A percentile compares a stretch with the other conserved stretches of the same genome.
phyloP scores from a whole-genome alignment of 202 grass and related monocot species.

The Dendrocalamus latiflorus region DNA sequence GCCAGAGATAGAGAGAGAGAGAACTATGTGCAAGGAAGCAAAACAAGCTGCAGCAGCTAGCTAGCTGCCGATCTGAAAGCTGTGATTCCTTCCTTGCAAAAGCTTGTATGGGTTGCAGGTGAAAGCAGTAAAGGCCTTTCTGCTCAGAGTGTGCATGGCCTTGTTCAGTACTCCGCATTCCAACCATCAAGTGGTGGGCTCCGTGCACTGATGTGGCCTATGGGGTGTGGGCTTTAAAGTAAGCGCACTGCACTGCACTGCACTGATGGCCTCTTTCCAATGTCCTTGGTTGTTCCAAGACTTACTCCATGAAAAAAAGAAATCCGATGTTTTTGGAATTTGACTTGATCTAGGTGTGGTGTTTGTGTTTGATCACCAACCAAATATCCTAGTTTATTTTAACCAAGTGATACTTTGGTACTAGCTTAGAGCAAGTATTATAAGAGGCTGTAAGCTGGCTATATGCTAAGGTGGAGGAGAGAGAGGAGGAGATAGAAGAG shows the following conservation, averaged over 20 bases:
- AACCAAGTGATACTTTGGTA: not conserved
- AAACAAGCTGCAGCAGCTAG: not conserved
- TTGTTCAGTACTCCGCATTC: not conserved
- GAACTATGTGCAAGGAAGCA: not conserved
- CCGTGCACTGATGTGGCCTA: constrained; percentile 4
- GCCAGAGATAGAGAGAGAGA: not conserved
- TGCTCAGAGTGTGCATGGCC: not conserved
- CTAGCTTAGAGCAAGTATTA: no score
- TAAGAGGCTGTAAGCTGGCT: no score
- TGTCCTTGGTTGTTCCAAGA: not conserved
- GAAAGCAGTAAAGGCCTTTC: not conserved
- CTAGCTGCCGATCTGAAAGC: not conserved
- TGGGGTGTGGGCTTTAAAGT: not conserved
- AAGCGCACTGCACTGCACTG: not conserved
- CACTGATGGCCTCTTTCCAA: not conserved
- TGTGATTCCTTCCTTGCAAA: constrained; percentile 22
- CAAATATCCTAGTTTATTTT: no score
- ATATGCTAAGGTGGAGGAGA: no score
- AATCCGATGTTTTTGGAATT: no score
- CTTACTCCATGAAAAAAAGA: no score
- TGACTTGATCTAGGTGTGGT: no score
- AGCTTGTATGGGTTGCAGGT: not conserved
- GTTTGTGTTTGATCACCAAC: no score
- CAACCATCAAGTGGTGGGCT: not conserved
- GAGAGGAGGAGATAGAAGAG: no score